Evolutionary conservation across 176 grass and related monocot species (phyloP), one percentile per base, ranked within the genome.

Genomic region (Dactylis glomerata): DNA sequence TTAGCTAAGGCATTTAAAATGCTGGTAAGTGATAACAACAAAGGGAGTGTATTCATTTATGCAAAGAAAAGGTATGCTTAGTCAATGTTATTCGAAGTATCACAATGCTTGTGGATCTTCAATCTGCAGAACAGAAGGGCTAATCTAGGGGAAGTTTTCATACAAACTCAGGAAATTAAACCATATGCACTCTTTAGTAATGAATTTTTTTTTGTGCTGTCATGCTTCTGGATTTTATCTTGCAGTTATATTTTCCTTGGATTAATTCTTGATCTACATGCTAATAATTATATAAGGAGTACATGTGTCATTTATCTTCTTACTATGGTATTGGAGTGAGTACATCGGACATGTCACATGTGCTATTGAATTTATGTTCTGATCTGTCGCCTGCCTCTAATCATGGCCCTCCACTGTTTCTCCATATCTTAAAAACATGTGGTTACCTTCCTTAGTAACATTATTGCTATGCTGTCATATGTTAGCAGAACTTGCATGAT

Each of bases 271-370:
- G 13, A n/a, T 75, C 22, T 77, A 6, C 10, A 37, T 57, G 33
- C 49, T 15, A 30, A 59, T 54, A 19, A n/a, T 75, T 65, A 34
- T 24, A 44, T 52, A n/a, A n/a, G n/a, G n/a, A n/a, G n/a, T n/a
- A 38, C 56, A 41, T 42, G 19, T 30, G 1, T 69, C 52, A 37
- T 73, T 45, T 73, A 27, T 64, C 17, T 32, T 84, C 33, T 71
- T 77, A 16, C 13, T 36, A 55, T 74, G 37, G 5, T 80, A 32
- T 33, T 79, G 65, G 51, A 88, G 73, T 78, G 41, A 88, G 51
- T 78, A 79, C 42, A 66, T 22, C 34, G 45, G 34, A 75, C 72
- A 75, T 75, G 72, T 51, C 46, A 68, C 69, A 68, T 68, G 51
- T 47, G 16, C 50, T 19, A 68, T 76, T 76, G 17, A 19, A 76